Evolutionary conservation across 805 yeast species (phyloP), one percentile per base, ranked within the genome.

Genomic region (Candida oleophila): DNA sequence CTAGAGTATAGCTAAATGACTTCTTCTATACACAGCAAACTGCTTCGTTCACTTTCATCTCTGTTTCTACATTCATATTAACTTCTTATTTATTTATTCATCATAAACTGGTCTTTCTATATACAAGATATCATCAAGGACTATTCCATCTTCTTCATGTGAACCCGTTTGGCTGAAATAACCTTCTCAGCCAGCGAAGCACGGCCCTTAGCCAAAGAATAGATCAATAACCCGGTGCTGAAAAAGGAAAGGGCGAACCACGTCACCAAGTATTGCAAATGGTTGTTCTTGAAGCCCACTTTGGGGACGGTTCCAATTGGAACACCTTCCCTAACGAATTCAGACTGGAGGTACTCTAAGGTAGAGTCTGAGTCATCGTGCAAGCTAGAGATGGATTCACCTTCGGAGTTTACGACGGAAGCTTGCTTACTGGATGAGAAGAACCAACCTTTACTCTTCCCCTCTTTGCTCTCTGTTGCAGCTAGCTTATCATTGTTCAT

Each of bases 231-330:
- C 30, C 85, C 80, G 0, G 90, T 56, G 33, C 96, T 85, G 34
- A 88, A 78, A 36, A 87, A 56, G 1, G 90, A 82, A 38, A 92
- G 77, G 0, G 97, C 96, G 63, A 88, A 92, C 99, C 99, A 94
- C 0, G 99, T 94, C 18, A 89, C 81, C 59, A 94, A 69, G 63
- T 94, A 94, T 64, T 92, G 96, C 64, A 91, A 68, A 61, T 94
- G 99, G 60, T 90, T 89, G 64, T 94, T 94, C 50, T 86, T 82
- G 60, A 89, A 77, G 54, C 84, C 91, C 30, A 92, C 80, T 55
- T 81, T 81, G n/a, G 97, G 91, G 7, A 74, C 67, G 45, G 85
- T 82, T 1, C 96, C 99, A 9, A 94, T 63, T 9, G 99, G 99
- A 4, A 92, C 92, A 45, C 99, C 99, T 3, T 88, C 85, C 48